Evolutionary conservation across 2,329 filamentous ascomycete species (phyloP), one percentile per base, ranked within the genome.

Genomic region (Trichoderma sp.): DNA sequence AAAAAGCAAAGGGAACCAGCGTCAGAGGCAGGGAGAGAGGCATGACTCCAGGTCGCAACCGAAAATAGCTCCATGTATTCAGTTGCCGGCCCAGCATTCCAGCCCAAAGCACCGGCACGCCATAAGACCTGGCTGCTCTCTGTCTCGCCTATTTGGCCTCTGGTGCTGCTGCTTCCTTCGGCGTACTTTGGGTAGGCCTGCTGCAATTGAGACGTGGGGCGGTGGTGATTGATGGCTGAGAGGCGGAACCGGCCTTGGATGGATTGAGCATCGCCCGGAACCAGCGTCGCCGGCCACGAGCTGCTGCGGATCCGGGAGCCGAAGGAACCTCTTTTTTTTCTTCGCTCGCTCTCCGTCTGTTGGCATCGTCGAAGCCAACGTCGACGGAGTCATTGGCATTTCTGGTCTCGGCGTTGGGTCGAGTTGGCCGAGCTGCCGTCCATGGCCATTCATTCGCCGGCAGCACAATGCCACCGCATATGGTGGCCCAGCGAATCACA

Each of bases 141-240:
- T 63, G 66, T 68, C 66, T 67, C 55, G 37, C 66, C 55, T 60
- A 37, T 40, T 68, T 63, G 67, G 52, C 35, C 35, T 64, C 65
- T 43, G 27, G 27, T n/a, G 16, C 4, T 27, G 33, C 33, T 43
- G 40, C 43, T 33, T 68, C 33, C 65, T 68, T 68, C 57, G 57
- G 31, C 57, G 47, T 31, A 31, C 64, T 68, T 52, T 11, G 21
- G 37, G 40, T n/a, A 52, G 16, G 35, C 35, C 40, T 21, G 10
- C 43, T 49, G 43, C 43, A 49, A 24, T 49, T 49, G 47, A 49
- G 47, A 62, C 58, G 58, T 61, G 58, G 58, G 58, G 58, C 58
- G 62, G 62, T 37, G 47, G n/a, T 49, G 19, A 11, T 56, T 49
- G 19, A 19, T 56, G 49, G 52, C 37, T 66, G 55, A 33, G 27